Evolutionary conservation across 768 basidiomycete species (phyloP), one percentile per base, ranked within the genome.

Genomic region (Piloderma croceum): DNA sequence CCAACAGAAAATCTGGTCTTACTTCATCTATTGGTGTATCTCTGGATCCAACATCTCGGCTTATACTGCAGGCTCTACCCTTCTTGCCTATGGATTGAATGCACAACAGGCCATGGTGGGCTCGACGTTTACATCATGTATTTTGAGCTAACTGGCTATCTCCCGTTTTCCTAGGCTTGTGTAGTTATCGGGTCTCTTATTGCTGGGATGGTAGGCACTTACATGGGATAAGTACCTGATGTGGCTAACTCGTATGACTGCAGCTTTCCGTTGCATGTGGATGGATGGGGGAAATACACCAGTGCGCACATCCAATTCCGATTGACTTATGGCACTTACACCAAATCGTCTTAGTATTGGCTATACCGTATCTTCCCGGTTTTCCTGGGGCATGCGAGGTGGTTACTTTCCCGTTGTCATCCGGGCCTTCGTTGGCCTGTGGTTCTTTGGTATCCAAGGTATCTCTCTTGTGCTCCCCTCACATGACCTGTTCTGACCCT

Each of bases 251-350:
- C n/a, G n/a, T n/a, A n/a, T n/a, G n/a, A n/a, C n/a, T n/a, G n/a
- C n/a, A n/a, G 27, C 27, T 29, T 9, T 9, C 44, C 29, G 49
- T 51, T 24, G 44, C 48, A 15, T 51, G 49, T 37, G 49, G 49
- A 24, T 51, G 49, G 49, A 51, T 51, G 49, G 49, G 49, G 31
- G 49, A 51, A 34, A 45, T 29, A 15, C 27, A 29, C 15, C 27
- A 29, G 10, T 9, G 9, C 27, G 27, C 10, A 9, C 10, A 9
- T 9, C 9, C 27, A 29, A 15, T 9, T 29, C 15, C 27, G 10
- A 15, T 29, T 9, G 27, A 9, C 10, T 9, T 29, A 29, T 9
- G 15, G 27, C 27, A 29, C 9, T 9, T 29, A 29, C 15, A 15
- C 27, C 15, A 29, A 29, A 9, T 9, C 27, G 49, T 24, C 49